Evolutionary conservation across 2,329 filamentous ascomycete genomes (phyloP).

Genomic region (Alternaria solani): DNA sequence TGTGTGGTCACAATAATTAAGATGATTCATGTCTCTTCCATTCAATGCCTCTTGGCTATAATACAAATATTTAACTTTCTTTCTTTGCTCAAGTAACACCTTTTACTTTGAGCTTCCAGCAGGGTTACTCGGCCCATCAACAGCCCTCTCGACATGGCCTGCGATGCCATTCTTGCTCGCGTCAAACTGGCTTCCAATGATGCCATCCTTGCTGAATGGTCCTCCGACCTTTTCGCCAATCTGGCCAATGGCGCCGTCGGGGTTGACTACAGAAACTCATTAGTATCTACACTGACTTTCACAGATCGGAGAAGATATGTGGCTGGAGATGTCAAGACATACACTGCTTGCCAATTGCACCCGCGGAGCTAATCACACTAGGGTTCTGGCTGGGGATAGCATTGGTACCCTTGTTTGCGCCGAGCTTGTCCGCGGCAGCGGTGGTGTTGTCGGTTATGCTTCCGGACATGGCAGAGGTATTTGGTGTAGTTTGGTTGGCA

Average conservation of each 20-base stretch:
- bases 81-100: not conserved
- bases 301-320: not conserved
- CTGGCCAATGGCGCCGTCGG: constrained; percentile 60
- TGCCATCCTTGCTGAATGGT: constrained; percentile 57
- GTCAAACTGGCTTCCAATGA: constrained; percentile 64
- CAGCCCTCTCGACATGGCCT: constrained; percentile 61
- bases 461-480: not conserved
- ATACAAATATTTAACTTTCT: not conserved
- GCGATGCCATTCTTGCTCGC: constrained; percentile 62
- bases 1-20: not conserved
- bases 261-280: constrained; percentile 48
- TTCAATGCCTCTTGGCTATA: constrained; percentile 14
- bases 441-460: constrained; percentile 34
- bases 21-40: not conserved
- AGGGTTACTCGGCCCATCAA: constrained; percentile 53
- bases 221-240: constrained; percentile 60
- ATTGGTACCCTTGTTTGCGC: constrained; percentile 42
- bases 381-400: constrained; percentile 45
- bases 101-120: constrained; percentile 37
- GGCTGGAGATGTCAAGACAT: not conserved
- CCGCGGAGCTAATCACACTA: constrained; percentile 58
- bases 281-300: not conserved
- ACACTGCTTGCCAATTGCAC: constrained; percentile 63
- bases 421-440: constrained; percentile 37
- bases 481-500: constrained; percentile 16